Evolutionary conservation across 768 basidiomycete species (phyloP).

Genomic region (Lactarius evosmus): DNA sequence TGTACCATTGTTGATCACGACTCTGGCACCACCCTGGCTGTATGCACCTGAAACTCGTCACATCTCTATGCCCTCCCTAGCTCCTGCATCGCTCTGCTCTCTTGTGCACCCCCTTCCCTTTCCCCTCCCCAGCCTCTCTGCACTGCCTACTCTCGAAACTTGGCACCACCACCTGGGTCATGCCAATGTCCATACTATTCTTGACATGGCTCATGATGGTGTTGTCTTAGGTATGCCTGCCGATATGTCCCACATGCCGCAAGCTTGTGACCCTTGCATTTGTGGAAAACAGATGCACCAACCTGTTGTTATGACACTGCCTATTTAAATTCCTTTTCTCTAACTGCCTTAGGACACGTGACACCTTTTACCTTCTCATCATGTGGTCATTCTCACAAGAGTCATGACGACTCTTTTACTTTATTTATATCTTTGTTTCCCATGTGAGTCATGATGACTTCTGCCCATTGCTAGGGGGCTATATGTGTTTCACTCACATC

Average conservation of each 20-base stretch:
- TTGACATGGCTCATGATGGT: neutral
- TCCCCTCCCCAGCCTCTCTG: neutral
- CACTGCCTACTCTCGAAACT: neutral
- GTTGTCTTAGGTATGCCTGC: neutral
- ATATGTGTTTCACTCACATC: too few species aligned
- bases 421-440: too few species aligned
- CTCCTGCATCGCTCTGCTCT: neutral
- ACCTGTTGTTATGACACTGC: too few species aligned
- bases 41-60: neutral
- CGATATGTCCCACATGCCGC: neutral
- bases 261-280: neutral
- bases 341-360: too few species aligned
- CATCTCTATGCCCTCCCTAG: neutral
- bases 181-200: neutral
- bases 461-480: too few species aligned
- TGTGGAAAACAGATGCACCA: slow-evolving; percentile 1
- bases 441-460: too few species aligned
- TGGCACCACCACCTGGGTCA: slow-evolving; percentile 6
- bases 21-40: neutral
- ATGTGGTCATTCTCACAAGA: too few species aligned
- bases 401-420: too few species aligned
- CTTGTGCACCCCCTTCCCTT: too few species aligned
- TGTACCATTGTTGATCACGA: neutral
- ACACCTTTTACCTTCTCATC: too few species aligned
- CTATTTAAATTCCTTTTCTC: too few species aligned